These are phyloP conservation scores for Coemansia sp. DNA, from an alignment of 371 early-diverging fungal species.

Conservation along the genomic window DNA sequence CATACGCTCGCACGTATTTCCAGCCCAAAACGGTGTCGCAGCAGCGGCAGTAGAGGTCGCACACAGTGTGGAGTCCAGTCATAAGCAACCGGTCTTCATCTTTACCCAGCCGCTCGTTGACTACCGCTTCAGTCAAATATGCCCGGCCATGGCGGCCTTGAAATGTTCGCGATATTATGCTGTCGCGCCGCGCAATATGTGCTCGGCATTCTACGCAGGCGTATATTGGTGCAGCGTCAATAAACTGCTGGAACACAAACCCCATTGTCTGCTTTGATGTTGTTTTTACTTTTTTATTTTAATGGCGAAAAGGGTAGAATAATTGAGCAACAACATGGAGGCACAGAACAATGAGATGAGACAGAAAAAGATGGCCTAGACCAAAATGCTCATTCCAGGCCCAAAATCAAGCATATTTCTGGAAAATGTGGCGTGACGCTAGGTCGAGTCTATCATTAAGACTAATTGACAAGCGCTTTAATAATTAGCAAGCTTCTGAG, in stretches of 20 bases:
- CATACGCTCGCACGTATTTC: conserved; percentile 58
- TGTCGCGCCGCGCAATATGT: conserved; percentile 31
- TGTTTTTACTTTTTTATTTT: neutral
- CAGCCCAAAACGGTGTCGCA: conserved; percentile 57
- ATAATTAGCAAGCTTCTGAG: conserved; percentile 2
- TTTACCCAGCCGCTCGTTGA: conserved; percentile 54
- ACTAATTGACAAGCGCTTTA: conserved; percentile 1
- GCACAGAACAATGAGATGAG: neutral
- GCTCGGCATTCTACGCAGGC: conserved; percentile 28
- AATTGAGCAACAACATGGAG: neutral
- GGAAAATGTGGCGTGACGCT: conserved; percentile 1
- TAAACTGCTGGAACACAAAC: conserved; percentile 35
- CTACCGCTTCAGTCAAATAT: conserved; percentile 40
- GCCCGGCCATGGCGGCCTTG: conserved; percentile 45
- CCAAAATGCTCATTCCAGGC: neutral
- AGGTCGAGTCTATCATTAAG: neutral
- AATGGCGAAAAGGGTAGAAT: neutral
- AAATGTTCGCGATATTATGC: conserved; percentile 42
- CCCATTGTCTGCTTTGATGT: conserved; percentile 28
- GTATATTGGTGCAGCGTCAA: conserved; percentile 35
- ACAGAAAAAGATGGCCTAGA: neutral
- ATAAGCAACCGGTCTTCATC: conserved; percentile 57
- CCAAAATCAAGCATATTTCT: neutral
- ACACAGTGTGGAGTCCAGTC: conserved; percentile 61
- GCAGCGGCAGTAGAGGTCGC: conserved; percentile 55